A percentile compares a stretch with the other conserved stretches of the same genome.
Conservation (phyloP, 108 stramenopile species). For the Mediolabrus comicus region DNA sequence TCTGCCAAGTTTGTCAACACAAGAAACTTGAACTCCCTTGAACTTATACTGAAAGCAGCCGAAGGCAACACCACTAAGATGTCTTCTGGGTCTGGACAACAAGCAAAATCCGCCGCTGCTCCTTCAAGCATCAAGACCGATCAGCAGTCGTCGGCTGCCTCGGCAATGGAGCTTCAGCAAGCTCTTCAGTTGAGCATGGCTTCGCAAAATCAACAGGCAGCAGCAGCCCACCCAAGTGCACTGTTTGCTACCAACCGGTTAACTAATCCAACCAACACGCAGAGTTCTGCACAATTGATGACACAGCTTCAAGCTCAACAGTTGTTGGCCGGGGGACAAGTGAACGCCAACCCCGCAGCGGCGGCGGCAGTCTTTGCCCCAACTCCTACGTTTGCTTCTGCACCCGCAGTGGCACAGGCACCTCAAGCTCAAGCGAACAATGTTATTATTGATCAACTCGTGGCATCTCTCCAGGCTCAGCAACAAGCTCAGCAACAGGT, state of each 20-base stretch:
- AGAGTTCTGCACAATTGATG: neutral
- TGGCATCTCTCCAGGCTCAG: slow-evolving; percentile 37
- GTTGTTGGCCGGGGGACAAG: neutral
- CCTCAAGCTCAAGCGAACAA: neutral
- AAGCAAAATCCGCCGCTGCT: neutral
- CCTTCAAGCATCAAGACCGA: too few relatives aligned
- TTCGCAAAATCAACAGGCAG: neutral
- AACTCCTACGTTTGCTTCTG: neutral
- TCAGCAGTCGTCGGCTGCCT: too few relatives aligned
- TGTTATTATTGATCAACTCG: slow-evolving; percentile 22
- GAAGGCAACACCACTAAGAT: neutral
- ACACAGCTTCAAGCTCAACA: neutral
- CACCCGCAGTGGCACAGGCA: neutral
- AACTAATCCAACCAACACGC: neutral
- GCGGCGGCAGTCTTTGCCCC: neutral
- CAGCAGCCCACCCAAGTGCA: neutral
- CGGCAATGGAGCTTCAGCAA: neutral
- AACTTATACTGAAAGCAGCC: neutral
- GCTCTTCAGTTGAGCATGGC: neutral
- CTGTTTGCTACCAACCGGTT: neutral
- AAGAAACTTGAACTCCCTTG: neutral
- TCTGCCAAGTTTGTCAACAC: neutral
- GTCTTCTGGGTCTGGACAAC: neutral
- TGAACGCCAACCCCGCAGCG: neutral
- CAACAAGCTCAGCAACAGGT: slow-evolving; percentile 36